A percentile compares a stretch with the other conserved stretches of the same genome.
These are phyloP conservation scores for Wickerhamiella vanderwaltii DNA, from an alignment of 805 yeast species.

Conservation along the genomic window DNA sequence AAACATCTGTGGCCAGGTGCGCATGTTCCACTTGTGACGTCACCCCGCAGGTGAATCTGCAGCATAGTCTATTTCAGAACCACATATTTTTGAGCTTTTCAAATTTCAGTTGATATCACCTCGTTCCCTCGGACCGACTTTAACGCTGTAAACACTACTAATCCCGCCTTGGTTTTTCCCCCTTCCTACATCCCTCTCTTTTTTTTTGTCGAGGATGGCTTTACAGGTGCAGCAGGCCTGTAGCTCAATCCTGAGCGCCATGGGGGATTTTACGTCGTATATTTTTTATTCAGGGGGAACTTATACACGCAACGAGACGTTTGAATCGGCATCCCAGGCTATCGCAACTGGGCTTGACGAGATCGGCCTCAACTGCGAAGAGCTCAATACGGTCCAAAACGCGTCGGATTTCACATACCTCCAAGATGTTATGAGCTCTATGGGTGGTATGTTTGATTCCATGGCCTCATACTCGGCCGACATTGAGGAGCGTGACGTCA, in stretches of 20 bases:
- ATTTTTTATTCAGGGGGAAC: neutral
- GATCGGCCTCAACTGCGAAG: neutral
- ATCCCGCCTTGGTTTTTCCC: too few species aligned
- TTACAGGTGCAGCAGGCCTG: too few species aligned
- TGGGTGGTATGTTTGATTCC: conserved; percentile 1
- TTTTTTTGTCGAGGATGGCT: too few species aligned
- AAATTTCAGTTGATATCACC: too few species aligned
- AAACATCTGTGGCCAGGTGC: too few species aligned
- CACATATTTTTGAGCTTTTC: too few species aligned
- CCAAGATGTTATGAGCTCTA: neutral
- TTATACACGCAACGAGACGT: neutral
- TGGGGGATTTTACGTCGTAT: neutral
- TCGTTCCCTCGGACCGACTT: too few species aligned
- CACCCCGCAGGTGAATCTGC: too few species aligned
- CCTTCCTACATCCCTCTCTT: too few species aligned
- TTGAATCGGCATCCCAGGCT: neutral
- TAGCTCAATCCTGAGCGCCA: neutral
- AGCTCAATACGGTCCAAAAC: neutral
- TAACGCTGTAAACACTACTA: too few species aligned
- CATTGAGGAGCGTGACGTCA: neutral
- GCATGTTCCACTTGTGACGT: too few species aligned
- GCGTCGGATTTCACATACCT: neutral
- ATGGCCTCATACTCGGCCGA: neutral
- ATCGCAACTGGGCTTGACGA: neutral
- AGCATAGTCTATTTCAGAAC: too few species aligned